Evolutionary conservation across 352 stramenopile species (phyloP), one percentile per base, ranked within the genome.

Genomic region (Globisporangium perplexum): DNA sequence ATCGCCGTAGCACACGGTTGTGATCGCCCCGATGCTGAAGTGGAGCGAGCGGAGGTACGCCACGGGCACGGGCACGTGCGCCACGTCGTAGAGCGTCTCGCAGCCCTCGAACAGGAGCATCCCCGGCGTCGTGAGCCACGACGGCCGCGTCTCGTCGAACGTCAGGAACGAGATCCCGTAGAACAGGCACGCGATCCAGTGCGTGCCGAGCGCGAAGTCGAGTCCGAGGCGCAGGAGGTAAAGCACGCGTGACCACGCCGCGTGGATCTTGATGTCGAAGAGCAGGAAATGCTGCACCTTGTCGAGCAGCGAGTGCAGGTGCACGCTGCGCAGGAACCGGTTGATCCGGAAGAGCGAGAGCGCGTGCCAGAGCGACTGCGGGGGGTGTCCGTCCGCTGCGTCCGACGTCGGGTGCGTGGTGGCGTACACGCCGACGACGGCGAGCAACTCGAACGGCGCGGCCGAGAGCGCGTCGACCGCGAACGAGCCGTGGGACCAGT

Each of bases 1-100:
- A 50, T 89, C 78, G 0, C 76, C 76, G 53, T 89, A 89, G 38
- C 63, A 89, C 1, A 89, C 78, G 0, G 78, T 89, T 24, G 76
- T 89, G 56, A 88, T 85, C n/a, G 78, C 78, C 5, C 76, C 76
- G 30, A 89, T 88, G 45, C 78, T 86, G 45, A 85, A 89, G 56
- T 89, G 72, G 15, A 72, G 77, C 38, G 69, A 77, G 11, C 78
- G 78, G 22, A 75, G 38, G 42, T 87, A 89, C 10, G 66, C 61
- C 10, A 69, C 47, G 1, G 55, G 12, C 4, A 83, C 31, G 2
- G 78, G 52, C 20, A 89, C 61, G 17, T 55, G 54, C 0, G 61
- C 64, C 38, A 89, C 64, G 5, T 69, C 67, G 5, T 43, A 20
- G 38, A 72, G 53, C 23, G 54, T 66, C 1, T 26, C 24, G 23